Conservation (phyloP, 768 basidiomycete species). For the Plicaturopsis crispa region DNA sequence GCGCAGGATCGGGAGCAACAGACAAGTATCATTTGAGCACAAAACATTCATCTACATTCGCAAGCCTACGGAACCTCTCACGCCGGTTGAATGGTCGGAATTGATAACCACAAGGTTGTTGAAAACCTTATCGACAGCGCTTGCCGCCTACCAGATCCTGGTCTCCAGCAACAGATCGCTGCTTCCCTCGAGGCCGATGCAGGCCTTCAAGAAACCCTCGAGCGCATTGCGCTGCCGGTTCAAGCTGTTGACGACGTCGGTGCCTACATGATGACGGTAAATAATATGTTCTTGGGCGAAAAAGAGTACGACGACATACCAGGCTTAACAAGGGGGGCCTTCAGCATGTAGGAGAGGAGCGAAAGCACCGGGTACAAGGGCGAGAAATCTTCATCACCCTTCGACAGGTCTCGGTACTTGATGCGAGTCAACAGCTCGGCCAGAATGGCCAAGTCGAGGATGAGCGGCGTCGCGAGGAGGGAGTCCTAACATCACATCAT, state of each 20-base stretch:
- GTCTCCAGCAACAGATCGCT: constrained; percentile 83
- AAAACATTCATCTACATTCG: no score
- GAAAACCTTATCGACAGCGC: neutral
- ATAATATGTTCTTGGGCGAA: neutral
- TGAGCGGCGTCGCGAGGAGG: constrained; percentile 90
- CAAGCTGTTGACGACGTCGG: constrained; percentile 92
- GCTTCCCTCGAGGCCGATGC: constrained; percentile 77
- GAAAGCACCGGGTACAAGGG: constrained; percentile 89
- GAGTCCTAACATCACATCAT: constrained; percentile 56
- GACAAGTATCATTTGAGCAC: neutral
- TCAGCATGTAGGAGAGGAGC: constrained; percentile 94
- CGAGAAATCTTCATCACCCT: constrained; percentile 51
- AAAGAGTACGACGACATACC: constrained; percentile 29
- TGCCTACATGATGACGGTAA: constrained; percentile 32
- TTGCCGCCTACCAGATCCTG: constrained; percentile 68
- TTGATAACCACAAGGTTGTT: no score
- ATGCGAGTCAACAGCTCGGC: constrained; percentile 92
- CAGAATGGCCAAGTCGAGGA: constrained; percentile 88
- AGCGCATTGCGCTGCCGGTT: constrained; percentile 93
- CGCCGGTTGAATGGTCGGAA: no score
- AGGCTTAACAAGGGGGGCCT: constrained; percentile 95
- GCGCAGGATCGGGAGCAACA: neutral
- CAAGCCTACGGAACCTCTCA: no score
- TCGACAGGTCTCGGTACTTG: constrained; percentile 69
- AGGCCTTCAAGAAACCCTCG: constrained; percentile 91